phyloP scores from a whole-genome alignment of 345 rosid species.

The Ricinus communis region DNA sequence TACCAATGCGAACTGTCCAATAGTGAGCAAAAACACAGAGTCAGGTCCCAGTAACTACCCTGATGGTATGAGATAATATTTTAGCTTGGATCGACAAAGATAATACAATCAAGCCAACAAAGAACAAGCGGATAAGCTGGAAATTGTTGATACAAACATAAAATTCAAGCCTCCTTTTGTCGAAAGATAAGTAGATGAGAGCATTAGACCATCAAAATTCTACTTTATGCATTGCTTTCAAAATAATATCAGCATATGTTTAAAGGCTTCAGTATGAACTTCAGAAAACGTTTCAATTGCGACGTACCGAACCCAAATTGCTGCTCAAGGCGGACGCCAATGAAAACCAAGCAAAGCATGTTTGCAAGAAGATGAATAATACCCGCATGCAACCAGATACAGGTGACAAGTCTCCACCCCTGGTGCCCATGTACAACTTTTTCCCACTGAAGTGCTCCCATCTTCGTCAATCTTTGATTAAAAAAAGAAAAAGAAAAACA shows the following conservation, averaged over 20 bases:
- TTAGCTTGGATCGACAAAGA: not conserved
- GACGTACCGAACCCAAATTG: constrained; percentile 32
- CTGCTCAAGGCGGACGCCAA: constrained; percentile 33
- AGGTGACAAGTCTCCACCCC: constrained; percentile 33
- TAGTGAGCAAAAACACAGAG: not conserved
- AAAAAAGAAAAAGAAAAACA: not conserved
- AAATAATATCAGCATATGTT: not conserved
- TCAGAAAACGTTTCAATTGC: not conserved
- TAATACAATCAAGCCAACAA: not conserved
- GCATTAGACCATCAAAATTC: not conserved
- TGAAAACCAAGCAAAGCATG: constrained; percentile 31
- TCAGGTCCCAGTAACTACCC: not conserved
- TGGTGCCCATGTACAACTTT: constrained; percentile 20
- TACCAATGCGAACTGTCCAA: constrained; percentile 28
- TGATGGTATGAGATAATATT: not conserved
- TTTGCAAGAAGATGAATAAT: constrained; percentile 32
- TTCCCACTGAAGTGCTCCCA: constrained; percentile 28
- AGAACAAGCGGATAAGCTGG: not conserved
- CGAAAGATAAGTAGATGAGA: not conserved
- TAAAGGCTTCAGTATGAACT: not conserved
- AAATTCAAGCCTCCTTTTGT: not conserved
- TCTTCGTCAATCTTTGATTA: constrained; percentile 18
- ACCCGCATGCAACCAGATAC: constrained; percentile 35
- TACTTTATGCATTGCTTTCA: not conserved
- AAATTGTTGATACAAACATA: not conserved